Percentiles rank a stretch among this genome's conserved stretches.
Evolutionary conservation across 192 early-diverging fungal species (phyloP).

Genomic region (Coemansia sp.): DNA sequence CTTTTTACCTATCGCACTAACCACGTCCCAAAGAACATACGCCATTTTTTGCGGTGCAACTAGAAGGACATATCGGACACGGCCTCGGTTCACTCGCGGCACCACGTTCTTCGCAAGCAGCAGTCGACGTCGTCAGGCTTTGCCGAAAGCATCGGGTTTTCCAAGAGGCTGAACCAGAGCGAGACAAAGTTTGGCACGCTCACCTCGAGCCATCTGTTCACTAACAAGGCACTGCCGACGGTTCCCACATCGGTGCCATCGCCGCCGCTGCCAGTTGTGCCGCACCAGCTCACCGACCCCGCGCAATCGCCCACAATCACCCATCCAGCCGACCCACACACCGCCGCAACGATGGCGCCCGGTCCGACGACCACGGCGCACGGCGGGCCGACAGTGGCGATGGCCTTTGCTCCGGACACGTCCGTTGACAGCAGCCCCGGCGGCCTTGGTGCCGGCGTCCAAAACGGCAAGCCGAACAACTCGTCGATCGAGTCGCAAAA

Average conservation of each 20-base stretch:
- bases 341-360: background rate
- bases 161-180: constrained; percentile 29
- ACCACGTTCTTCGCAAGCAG: constrained; percentile 44
- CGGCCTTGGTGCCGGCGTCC: background rate
- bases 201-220: constrained; percentile 13
- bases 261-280: background rate
- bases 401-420: constrained; percentile 11
- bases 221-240: constrained; percentile 36
- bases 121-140: constrained; percentile 48
- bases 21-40: background rate
- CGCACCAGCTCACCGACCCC: background rate
- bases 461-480: constrained; percentile 1
- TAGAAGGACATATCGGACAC: constrained; percentile 35
- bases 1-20: background rate
- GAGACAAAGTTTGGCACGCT: constrained; percentile 29
- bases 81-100: constrained; percentile 4
- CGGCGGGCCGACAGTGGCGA: constrained; percentile 5
- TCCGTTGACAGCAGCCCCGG: background rate
- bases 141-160: constrained; percentile 38
- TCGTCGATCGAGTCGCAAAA: constrained; percentile 8
- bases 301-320: no score
- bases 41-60: background rate
- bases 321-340: no score
- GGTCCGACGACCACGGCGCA: background rate
- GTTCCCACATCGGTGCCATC: constrained; percentile 21